Percentiles rank a stretch among this genome's conserved stretches.
These are phyloP conservation scores for Nicotiana otophora DNA, from an alignment of 257 asterid genomes.

Conservation along the genomic window DNA sequence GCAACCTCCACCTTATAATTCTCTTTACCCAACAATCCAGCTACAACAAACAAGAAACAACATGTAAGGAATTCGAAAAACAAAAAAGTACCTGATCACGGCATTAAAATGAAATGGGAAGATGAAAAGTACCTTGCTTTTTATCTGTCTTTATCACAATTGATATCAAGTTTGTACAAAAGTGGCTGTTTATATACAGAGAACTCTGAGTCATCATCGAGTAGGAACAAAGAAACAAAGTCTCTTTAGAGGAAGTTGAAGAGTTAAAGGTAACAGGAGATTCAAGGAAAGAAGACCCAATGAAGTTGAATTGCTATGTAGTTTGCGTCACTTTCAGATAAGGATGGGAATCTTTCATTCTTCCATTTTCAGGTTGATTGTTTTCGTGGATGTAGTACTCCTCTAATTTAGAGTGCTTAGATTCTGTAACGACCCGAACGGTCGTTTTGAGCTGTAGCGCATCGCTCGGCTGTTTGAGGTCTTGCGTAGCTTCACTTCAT, in stretches of 20 bases:
- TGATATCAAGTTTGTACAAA: background rate
- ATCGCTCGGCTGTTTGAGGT: no score
- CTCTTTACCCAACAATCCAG: background rate
- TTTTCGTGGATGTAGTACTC: background rate
- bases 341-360: constrained; percentile 4
- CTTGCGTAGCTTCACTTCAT: no score
- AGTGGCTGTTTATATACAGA: background rate
- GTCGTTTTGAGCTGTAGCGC: no score
- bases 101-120: background rate
- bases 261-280: background rate
- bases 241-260: background rate
- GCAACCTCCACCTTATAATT: constrained; percentile 31
- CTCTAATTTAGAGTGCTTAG: no score
- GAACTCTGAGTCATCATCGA: background rate
- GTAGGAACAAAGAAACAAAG: background rate
- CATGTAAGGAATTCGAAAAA: background rate
- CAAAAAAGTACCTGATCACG: background rate
- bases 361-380: background rate
- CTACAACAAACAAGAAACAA: background rate
- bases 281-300: background rate
- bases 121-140: background rate
- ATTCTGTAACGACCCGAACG: no score
- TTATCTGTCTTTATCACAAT: background rate
- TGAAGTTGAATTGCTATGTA: background rate
- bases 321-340: constrained; percentile 9